Conservation (phyloP, 2,329 filamentous ascomycete genomes). For the Claviceps pazoutovae region DNA sequence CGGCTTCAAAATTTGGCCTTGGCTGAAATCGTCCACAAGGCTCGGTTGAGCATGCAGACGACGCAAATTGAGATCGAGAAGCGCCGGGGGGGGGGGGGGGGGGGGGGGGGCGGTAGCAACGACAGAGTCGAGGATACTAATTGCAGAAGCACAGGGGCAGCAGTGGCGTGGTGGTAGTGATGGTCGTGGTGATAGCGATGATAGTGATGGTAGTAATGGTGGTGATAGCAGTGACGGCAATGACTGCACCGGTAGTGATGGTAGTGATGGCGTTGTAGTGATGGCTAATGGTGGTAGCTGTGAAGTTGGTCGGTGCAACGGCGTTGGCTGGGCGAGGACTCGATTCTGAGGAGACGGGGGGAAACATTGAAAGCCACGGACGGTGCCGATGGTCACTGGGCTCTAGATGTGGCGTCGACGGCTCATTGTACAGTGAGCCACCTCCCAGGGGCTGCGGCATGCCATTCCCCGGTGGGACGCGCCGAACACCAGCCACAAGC, state of each 20-base stretch:
- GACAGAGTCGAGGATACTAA: not conserved
- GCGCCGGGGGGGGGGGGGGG: not conserved
- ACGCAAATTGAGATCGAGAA: not conserved
- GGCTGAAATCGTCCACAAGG: not conserved
- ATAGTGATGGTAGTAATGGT: not conserved
- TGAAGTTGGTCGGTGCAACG: not conserved
- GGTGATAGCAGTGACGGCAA: not conserved
- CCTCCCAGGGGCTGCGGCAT: too few species aligned
- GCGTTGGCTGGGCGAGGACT: conserved; percentile 3
- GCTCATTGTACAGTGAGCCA: too few species aligned
- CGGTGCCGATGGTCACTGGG: not conserved
- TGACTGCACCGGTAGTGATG: not conserved
- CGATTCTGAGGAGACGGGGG: not conserved
- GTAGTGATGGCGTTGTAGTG: not conserved
- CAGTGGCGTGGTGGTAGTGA: not conserved
- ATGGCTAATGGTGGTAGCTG: not conserved
- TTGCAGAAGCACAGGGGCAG: conserved; percentile 1
- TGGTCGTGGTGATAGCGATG: not conserved
- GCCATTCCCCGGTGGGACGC: too few species aligned
- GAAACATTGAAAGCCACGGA: not conserved
- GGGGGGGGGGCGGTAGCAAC: not conserved
- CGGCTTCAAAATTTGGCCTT: not conserved
- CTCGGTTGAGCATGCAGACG: not conserved
- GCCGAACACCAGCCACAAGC: too few species aligned
- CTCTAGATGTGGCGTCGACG: not conserved